Percentiles rank a stretch among this genome's conserved stretches.
Evolutionary conservation across 2,329 filamentous ascomycete genomes (phyloP).

Genomic region (Cytospora chrysosperma): DNA sequence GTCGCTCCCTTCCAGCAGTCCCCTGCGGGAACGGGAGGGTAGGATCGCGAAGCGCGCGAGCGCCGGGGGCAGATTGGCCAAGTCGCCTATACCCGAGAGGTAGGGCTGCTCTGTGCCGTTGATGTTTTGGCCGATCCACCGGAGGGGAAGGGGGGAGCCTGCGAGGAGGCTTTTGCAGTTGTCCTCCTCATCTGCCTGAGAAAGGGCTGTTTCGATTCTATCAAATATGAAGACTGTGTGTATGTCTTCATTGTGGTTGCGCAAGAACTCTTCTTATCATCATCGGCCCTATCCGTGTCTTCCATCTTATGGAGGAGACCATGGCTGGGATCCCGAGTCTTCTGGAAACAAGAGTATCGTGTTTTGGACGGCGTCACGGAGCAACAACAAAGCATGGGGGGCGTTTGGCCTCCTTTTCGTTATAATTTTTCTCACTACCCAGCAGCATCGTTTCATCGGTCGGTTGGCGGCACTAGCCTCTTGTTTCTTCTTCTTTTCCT

Average conservation of each 20-base stretch:
- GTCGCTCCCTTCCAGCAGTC: constrained; percentile 52
- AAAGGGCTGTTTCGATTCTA: neutral
- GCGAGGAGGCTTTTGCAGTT: constrained; percentile 23
- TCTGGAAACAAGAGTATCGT: neutral
- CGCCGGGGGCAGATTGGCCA: constrained; percentile 70
- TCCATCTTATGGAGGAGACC: neutral
- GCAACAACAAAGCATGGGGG: constrained; percentile 14
- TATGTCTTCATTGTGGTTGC: neutral
- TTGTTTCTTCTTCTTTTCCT: neutral
- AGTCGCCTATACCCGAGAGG: constrained; percentile 61
- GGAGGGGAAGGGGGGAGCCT: constrained; percentile 5
- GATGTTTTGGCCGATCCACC: constrained; percentile 24
- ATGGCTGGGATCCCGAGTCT: neutral
- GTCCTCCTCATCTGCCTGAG: constrained; percentile 17
- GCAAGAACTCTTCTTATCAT: neutral
- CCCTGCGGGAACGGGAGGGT: constrained; percentile 59
- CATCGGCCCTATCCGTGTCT: neutral
- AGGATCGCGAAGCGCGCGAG: constrained; percentile 77
- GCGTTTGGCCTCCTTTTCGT: neutral
- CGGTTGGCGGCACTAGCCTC: neutral
- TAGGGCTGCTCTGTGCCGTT: constrained; percentile 42
- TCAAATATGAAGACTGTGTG: neutral
- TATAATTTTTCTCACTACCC: neutral
- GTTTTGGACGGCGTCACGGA: constrained; percentile 13
- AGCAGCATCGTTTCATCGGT: neutral